These are phyloP conservation scores for Annulohypoxylon truncatum DNA, from an alignment of 2,329 filamentous ascomycete genomes.

Conservation along the genomic window DNA sequence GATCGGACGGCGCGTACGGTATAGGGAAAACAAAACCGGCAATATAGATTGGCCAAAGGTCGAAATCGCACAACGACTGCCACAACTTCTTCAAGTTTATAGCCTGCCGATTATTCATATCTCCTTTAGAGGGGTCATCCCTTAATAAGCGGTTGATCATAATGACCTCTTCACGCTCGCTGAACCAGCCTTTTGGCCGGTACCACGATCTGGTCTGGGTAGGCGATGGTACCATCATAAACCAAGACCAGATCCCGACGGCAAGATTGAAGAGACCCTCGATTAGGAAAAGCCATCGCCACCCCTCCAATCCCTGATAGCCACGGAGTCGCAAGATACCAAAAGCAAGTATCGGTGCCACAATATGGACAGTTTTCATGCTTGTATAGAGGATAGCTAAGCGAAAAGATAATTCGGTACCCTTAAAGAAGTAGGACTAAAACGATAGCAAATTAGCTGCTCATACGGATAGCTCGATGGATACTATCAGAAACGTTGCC, in stretches of 20 bases:
- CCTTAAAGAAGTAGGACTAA: constrained; percentile 51
- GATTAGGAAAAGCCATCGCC: constrained; percentile 65
- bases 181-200: constrained; percentile 72
- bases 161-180: constrained; percentile 69
- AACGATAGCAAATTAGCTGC: constrained; percentile 6
- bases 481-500: constrained; percentile 16
- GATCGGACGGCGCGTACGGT: constrained; percentile 54
- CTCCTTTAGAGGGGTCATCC: constrained; percentile 70
- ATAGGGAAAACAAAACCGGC: constrained; percentile 61
- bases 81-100: constrained; percentile 60
- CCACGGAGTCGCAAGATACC: constrained; percentile 54
- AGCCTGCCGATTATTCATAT: constrained; percentile 70
- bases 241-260: constrained; percentile 58
- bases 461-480: not conserved
- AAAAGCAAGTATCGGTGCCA: constrained; percentile 51
- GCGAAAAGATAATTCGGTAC: constrained; percentile 50
- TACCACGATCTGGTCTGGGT: constrained; percentile 66
- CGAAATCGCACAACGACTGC: constrained; percentile 66
- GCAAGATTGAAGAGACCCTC: constrained; percentile 60
- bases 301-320: constrained; percentile 53
- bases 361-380: constrained; percentile 49
- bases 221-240: constrained; percentile 59
- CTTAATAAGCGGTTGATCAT: constrained; percentile 70
- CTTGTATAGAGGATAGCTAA: constrained; percentile 51
- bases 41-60: constrained; percentile 69